Evolutionary conservation across 169 alveolate genomes (phyloP), one percentile per base, ranked within the genome.

Genomic region (Prorocentrum cordatum): DNA sequence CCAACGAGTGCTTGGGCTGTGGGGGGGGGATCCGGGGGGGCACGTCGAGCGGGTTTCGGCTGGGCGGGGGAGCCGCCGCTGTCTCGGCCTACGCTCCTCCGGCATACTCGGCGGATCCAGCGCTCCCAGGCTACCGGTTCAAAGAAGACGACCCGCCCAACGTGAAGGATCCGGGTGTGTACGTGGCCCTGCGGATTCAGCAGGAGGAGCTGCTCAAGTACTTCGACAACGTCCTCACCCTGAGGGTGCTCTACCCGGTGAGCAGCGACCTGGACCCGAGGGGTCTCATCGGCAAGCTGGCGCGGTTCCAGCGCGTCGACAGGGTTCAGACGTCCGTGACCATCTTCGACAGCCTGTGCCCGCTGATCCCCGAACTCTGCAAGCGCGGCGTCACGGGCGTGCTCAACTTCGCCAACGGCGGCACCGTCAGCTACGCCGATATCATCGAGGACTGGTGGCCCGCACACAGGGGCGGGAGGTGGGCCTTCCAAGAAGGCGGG

Each of bases 291-390:
- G 84, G 84, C 22, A 73, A 73, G 33, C 50, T 73, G n/a, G 84
- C 84, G 16, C 27, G 86, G 12, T 75, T 75, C 59, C 67, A 75
- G 86, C 86, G 36, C 22, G 72, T 75, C 29, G 86, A 75, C 26
- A 22, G 72, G 42, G 86, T 75, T 26, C 68, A 75, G 72, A 75
- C 86, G 12, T 75, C 86, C 16, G 72, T 75, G 31, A 75, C 86
- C 20, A 54, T 75, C 12, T 39, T 75, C 72, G 86, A 75, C 14
- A 72, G 54, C 66, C 66, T 75, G 59, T 33, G 50, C 36, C 86
- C 86, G 14, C 59, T 75, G 4, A 26, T 75, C 24, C 86, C 86
- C 27, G 24, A 54, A 14, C 59, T 75, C n/a, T 70, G 72, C 4
- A 18, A 75, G 29, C 38, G 72, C 22, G 36, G 86, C 4, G 67